These are phyloP conservation scores for Paecilomyces niveus DNA, from an alignment of 2,329 filamentous ascomycete genomes.

Conservation along the genomic window DNA sequence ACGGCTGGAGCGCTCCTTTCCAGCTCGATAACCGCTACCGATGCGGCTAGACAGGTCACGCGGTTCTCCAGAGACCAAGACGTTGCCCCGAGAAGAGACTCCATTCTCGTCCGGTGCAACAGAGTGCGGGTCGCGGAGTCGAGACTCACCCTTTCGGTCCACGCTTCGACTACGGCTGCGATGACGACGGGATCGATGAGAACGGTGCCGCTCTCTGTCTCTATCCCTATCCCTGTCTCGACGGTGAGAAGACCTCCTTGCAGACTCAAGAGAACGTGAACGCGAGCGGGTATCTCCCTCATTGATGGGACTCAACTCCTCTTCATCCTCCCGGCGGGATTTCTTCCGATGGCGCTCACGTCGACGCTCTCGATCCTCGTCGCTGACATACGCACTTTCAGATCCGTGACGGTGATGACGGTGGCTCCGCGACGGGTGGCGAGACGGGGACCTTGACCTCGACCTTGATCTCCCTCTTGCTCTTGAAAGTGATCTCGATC, in stretches of 20 bases:
- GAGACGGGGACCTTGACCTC: conserved; percentile 23
- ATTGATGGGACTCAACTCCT: conserved; percentile 30
- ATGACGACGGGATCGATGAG: conserved; percentile 46
- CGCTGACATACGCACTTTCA: conserved; percentile 19
- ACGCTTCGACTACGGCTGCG: conserved; percentile 31
- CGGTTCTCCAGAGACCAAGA: conserved; percentile 12
- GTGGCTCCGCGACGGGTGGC: conserved; percentile 39
- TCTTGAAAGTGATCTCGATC: conserved; percentile 26
- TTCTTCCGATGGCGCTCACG: conserved; percentile 20
- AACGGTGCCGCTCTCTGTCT: conserved; percentile 25
- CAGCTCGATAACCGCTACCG: conserved; percentile 18
- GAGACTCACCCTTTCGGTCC: conserved; percentile 24
- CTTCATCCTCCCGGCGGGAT: conserved; percentile 36
- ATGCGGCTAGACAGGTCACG: conserved; percentile 19
- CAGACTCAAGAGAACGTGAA: conserved; percentile 56
- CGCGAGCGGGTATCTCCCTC: conserved; percentile 50
- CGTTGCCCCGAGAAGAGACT: conserved; percentile 13
- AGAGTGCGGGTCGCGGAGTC: conserved; percentile 31
- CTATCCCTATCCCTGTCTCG: conserved; percentile 55
- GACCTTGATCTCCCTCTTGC: conserved; percentile 21
- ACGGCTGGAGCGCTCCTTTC: conserved; percentile 20
- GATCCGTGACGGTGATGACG: conserved; percentile 50
- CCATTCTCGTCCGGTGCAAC: conserved; percentile 14
- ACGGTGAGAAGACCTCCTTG: conserved; percentile 52
- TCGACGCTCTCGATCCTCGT: conserved; percentile 26